Evolutionary conservation across 2,329 filamentous ascomycete species (phyloP), one percentile per base, ranked within the genome.

Genomic region (Ascochyta clinopodiicola): DNA sequence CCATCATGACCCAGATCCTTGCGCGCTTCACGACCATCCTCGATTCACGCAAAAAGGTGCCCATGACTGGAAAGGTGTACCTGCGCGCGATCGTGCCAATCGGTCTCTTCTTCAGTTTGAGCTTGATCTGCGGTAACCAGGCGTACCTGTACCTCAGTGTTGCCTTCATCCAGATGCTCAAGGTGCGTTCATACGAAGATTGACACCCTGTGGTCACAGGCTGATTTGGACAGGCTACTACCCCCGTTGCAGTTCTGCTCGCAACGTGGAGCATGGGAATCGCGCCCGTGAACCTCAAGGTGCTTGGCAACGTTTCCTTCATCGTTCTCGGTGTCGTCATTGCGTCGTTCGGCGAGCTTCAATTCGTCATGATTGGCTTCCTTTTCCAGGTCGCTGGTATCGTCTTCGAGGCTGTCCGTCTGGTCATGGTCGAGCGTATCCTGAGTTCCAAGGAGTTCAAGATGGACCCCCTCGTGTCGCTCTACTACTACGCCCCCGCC

Each of bases 81-180:
- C 81, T 98, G 57, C 89, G 92, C 67, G 92, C 93, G 39, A 96
- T 98, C 66, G 88, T 97, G 34, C 94, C 94, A 52, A 97, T 98
- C 70, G 94, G 94, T 64, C 79, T 96, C 74, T 96, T 96, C 81
- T 98, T 97, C 87, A 95, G 90, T 75, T 82, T 97, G 81, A 95
- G 90, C 78, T 84, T 98, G 81, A 97, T 98, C 75, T 97, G 92
- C 79, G 92, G 93, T 73, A 98, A 98, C 81, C 80, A 96, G 79
- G 92, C 94, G 68, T 98, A 98, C 75, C 86, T 97, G 51, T 96
- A 97, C 79, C 86, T 98, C 59, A 95, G 90, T 65, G 94, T 98
- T 56, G 90, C 94, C 57, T 98, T 98, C 78, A 98, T 98, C 72
- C 94, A 98, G 83, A 98, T 98, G 94, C 88, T 98, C 77, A 98